Evolutionary conservation across 2,329 filamentous ascomycete species (phyloP).

Genomic region (Nemania diffusa): DNA sequence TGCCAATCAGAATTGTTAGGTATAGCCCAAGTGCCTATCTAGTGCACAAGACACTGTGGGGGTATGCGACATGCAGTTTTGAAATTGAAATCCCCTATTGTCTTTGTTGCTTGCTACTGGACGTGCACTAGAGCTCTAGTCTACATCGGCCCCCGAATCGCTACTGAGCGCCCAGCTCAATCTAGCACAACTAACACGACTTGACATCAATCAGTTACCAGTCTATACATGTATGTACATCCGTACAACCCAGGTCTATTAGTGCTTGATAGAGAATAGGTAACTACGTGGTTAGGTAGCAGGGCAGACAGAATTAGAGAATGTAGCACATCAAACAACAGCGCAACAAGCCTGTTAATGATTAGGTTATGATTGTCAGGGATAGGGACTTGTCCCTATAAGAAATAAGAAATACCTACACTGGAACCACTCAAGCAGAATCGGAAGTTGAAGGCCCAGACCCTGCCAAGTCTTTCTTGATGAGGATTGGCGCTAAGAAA

Average conservation of each 20-base stretch:
- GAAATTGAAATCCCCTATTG: constrained; percentile 21
- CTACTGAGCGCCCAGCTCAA: too few species aligned
- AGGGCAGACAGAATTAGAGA: not conserved
- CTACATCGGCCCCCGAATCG: too few species aligned
- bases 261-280: not conserved
- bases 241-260: not conserved
- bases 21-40: not conserved
- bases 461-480: constrained; percentile 10
- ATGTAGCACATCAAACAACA: not conserved
- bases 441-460: not conserved
- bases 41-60: constrained; percentile 2
- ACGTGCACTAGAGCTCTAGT: too few species aligned
- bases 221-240: too few species aligned
- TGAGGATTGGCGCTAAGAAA: constrained; percentile 12
- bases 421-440: constrained; percentile 1
- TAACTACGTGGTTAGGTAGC: not conserved
- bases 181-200: not conserved
- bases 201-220: constrained; percentile 2
- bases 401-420: not conserved
- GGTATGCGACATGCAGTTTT: constrained; percentile 4
- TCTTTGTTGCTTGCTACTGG: not conserved
- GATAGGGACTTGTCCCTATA: not conserved
- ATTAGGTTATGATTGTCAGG: constrained; percentile 15
- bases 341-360: too few species aligned
- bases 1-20: not conserved